Evolutionary conservation across 768 basidiomycete species (phyloP), one percentile per base, ranked within the genome.

Genomic region (Hericium alpestre): DNA sequence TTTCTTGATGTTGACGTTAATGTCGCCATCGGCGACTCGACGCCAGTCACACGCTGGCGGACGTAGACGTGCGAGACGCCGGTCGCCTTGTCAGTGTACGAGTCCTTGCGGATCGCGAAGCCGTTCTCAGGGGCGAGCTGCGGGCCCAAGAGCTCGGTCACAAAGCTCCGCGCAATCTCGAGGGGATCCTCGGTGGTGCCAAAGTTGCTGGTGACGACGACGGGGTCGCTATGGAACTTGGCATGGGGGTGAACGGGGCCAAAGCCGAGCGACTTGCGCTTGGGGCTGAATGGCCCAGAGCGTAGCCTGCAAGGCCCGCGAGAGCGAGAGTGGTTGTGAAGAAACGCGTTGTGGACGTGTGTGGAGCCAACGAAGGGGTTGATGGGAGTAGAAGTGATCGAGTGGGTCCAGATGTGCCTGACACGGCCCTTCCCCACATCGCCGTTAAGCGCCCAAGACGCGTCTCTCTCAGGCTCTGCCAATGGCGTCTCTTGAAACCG

Each of bases 1-100:
- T n/a, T 88, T 80, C 71, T 85, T 85, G 70, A 97, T 76, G 74
- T 97, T 96, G 66, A 99, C 72, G 69, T 97, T 97, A 74, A 96
- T 81, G 70, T 96, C 87, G 27, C 89, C 90, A 65, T 96, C 91
- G 11, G 80, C 78, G 15, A 99, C 91, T 95, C 90, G 48, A 95
- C 73, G 13, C 91, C 93, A 57, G 87, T 84, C 65, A 93, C 72
- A 57, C 88, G 60, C 73, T 99, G 94, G 63, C 86, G 80, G 59
- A 87, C 83, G 67, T 94, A 95, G 63, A 93, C 77, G 71, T 97
- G 93, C 27, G 90, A 86, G 53, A 96, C 78, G n/a, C 87, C 88
- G 2, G 90, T 93, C 59, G 79, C 81, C 58, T 73, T 71, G 73
- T 97, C 94, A 50, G 89, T 91, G 71, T 95, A 94, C 13, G 88